Evolutionary conservation across 2,329 filamentous ascomycete genomes (phyloP).

Genomic region (Herpotrichia juniperi): DNA sequence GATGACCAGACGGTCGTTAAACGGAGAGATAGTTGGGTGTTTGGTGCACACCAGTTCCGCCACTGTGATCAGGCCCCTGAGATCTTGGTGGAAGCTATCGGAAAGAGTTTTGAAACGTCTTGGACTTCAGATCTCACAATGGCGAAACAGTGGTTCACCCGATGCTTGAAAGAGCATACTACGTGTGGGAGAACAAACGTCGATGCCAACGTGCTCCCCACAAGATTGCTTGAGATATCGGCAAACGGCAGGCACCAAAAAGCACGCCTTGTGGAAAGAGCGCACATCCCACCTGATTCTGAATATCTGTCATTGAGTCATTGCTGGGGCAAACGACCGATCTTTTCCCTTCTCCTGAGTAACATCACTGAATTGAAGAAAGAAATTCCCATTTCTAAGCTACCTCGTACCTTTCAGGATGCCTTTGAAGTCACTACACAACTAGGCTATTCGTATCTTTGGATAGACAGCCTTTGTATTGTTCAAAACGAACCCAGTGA

Average conservation of each 20-base stretch:
- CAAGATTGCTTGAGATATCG: too few species aligned
- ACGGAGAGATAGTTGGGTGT: too few species aligned
- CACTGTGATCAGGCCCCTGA: too few species aligned
- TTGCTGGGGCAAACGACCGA: not conserved
- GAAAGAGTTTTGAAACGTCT: too few species aligned
- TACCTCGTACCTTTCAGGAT: constrained; percentile 1
- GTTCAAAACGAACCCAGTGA: not conserved
- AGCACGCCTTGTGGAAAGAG: not conserved
- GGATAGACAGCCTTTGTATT: constrained; percentile 8
- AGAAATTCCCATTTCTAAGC: not conserved
- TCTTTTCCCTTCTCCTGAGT: not conserved
- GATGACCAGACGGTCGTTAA: too few species aligned
- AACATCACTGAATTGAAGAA: not conserved
- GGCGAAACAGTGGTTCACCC: too few species aligned
- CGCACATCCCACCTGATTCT: not conserved
- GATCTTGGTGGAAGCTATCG: too few species aligned
- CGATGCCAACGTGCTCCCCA: too few species aligned
- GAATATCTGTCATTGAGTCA: constrained; percentile 2
- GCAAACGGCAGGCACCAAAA: not conserved
- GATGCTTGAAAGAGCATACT: too few species aligned
- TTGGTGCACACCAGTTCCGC: too few species aligned
- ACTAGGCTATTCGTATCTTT: constrained; percentile 1
- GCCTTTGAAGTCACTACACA: constrained; percentile 1
- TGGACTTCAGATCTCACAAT: too few species aligned
- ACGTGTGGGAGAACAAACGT: too few species aligned